phyloP scores from a whole-genome alignment of 208 protist species.

The Trypanosomatidae sp. region DNA sequence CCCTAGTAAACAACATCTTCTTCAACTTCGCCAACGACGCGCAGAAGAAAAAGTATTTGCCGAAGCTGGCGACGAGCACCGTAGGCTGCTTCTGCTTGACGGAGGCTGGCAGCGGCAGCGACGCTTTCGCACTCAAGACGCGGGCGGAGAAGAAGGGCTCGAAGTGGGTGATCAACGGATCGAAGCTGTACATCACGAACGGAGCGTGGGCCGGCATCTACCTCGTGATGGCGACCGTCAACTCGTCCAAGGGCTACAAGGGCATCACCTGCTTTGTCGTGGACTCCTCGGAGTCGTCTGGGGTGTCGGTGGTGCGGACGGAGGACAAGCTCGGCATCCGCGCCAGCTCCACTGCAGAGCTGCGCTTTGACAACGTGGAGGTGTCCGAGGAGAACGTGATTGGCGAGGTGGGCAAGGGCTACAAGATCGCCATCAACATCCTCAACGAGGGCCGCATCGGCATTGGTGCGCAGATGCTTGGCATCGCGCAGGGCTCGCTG shows the following conservation, averaged over 20 bases:
- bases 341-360: slow-evolving; percentile 87
- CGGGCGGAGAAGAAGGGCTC: slow-evolving; percentile 84
- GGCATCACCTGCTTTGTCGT: slow-evolving; percentile 90
- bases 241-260: slow-evolving; percentile 56
- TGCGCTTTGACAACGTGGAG: slow-evolving; percentile 91
- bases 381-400: slow-evolving; percentile 84
- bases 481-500: slow-evolving; percentile 74
- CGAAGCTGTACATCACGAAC: slow-evolving; percentile 96
- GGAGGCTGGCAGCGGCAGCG: slow-evolving; percentile 82
- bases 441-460: no score
- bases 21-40: slow-evolving; percentile 79
- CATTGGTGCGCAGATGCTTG: no score
- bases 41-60: slow-evolving; percentile 90
- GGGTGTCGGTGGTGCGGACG: slow-evolving; percentile 74
- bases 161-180: slow-evolving; percentile 89
- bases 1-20: slow-evolving; percentile 90
- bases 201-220: slow-evolving; percentile 91
- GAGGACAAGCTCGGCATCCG: slow-evolving; percentile 93
- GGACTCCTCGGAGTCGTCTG: slow-evolving; percentile 82
- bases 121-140: slow-evolving; percentile 87
- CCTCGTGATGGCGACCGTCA: slow-evolving; percentile 88
- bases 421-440: slow-evolving; percentile 86
- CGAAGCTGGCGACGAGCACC: slow-evolving; percentile 67
- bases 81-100: slow-evolving; percentile 92
- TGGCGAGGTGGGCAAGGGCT: slow-evolving; percentile 74